Conservation (phyloP, 2,329 filamentous ascomycete genomes). For the Cladosporium sp. region DNA sequence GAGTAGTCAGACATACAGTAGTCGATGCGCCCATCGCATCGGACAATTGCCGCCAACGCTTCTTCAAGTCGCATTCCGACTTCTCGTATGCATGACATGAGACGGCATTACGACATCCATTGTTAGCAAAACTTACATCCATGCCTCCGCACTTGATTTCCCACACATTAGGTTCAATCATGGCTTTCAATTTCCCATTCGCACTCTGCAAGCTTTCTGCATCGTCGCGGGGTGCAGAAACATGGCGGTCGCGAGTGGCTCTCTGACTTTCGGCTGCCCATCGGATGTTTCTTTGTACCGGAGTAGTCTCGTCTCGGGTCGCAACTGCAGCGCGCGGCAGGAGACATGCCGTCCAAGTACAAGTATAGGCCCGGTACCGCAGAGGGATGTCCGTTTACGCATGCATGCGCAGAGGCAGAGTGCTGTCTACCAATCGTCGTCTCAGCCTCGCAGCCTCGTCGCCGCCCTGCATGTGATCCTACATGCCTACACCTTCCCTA, state of each 20-base stretch:
- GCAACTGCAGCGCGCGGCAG: no score
- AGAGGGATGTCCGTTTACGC: neutral
- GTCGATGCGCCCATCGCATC: neutral
- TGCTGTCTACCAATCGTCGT: neutral
- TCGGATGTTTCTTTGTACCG: neutral
- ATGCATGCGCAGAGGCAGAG: neutral
- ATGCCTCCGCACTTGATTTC: neutral
- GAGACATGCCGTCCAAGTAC: no score
- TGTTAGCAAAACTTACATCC: neutral
- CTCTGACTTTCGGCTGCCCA: neutral
- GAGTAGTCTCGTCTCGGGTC: neutral
- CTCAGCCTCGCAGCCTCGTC: neutral
- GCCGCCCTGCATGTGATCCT: neutral
- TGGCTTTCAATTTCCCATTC: neutral
- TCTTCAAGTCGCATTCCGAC: neutral
- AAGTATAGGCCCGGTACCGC: no score
- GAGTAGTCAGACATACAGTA: constrained; percentile 5
- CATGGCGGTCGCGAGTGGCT: neutral
- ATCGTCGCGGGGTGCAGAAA: neutral
- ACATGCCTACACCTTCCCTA: neutral
- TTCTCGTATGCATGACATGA: neutral
- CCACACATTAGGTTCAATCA: neutral
- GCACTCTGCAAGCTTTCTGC: neutral
- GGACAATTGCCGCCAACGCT: neutral
- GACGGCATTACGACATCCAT: neutral